Evolutionary conservation across 179 eudicot genomes (phyloP), one percentile per base, ranked within the genome.

Genomic region (Spinacia oleracea): DNA sequence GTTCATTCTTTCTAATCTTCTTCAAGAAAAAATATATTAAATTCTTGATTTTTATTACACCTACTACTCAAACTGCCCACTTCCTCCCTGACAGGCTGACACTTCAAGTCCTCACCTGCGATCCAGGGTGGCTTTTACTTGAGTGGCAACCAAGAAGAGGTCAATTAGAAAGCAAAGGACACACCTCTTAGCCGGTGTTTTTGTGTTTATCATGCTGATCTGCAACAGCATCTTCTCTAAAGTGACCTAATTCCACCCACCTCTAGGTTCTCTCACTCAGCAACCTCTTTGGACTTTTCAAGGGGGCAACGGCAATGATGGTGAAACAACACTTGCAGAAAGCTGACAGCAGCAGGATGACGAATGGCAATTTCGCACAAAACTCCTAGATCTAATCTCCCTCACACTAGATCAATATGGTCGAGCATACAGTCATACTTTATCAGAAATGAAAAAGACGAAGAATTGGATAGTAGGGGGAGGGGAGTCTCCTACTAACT

Each of bases 271-370:
- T 14, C 35, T 25, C 55, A 14, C 23, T 43, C 18, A 45, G 34
- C 74, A 23, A 6, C 58, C 56, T n/a, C 32, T 9, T 10, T 69
- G 51, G 72, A 53, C 0, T 40, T 11, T 69, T 38, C 1, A 2
- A 40, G 0, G 29, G 29, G n/a, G 72, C 31, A 68, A 42, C 25
- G 21, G 43, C 6, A 42, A 45, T 69, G 27, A 42, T 43, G 73
- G 34, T 12, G 32, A 66, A 21, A 42, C 15, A 67, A n/a, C 50
- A 67, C 21, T 21, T 42, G 58, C 55, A 8, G 23, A 70, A 46
- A 35, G 56, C 56, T 70, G 35, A 25, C 73, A 46, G 51, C 73
- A 14, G 55, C 8, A 70, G 50, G 34, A 70, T 70, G 38, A 27
- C 2, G 72, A 40, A 67, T 8, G 6, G 9, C 51, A 27, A 64